Base-by-base conservation (phyloP, 2,329 filamentous ascomycete genomes). In the Paraconiothyrium sp. region DNA sequence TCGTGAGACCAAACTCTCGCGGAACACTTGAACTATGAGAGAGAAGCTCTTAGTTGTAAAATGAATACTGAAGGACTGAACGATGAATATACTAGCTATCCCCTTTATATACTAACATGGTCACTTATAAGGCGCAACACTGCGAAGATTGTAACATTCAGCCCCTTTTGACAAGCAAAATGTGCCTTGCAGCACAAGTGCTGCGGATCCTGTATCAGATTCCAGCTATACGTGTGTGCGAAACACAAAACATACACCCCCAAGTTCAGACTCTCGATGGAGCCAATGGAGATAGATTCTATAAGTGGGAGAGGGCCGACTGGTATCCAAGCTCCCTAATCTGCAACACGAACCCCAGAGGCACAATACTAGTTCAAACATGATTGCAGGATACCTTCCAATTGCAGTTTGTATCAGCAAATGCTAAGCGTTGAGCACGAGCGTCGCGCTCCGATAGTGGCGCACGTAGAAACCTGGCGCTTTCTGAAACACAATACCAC, bases 121-220 rank as follows among this genome's bases (percentile, higher is more conserved):
- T 13, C 2, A 9, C 30, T 54, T 54, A 43, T 51, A 51, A 35
- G 48, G 30, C 22, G 30, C 32, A 37, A 22, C 16, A 50, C 22
- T 20, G 11, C 16, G 37, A 13, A 20, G 30, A 32, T n/a, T 51
- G n/a, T 22, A 37, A 51, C n/a, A 22, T 35, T 13, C 9, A 51
- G n/a, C n/a, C 30, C n/a, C 47, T 24, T 14, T 35, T 1, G 32
- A 51, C 48, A 22, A 20, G 20, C 13, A 35, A 51, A 35, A 34
- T 51, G 48, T 32, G 48, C 48, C 34, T 22, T 35, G 30, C 48
- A 22, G 32, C 30, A 51, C 16, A 51, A 37, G 30, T 32, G 48
- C 48, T 35, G 11, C 30, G n/a, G n/a, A 51, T 22, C 2, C 20
- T 20, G 30, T 37, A 11, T 51, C 30, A 22, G 4, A 37, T 22